Percentiles rank a stretch among this genome's conserved stretches.
phyloP scores from a whole-genome alignment of 768 basidiomycete species.

The Porphyrellus cyaneotinctus region DNA sequence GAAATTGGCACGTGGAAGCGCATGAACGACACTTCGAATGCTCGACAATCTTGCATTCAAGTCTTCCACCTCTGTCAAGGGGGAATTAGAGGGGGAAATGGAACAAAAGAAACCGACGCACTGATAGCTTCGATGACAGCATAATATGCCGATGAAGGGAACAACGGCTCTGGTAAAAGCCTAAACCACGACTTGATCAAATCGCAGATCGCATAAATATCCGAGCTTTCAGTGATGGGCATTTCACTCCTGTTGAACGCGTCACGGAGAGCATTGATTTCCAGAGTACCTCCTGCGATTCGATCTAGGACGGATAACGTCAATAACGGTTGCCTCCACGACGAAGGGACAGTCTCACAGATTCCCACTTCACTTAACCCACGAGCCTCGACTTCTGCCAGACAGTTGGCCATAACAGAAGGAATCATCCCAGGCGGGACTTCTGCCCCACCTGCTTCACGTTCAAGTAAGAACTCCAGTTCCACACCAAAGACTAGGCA shows the following conservation, averaged over 20 bases:
- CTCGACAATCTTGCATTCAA: slow-evolving; percentile 60
- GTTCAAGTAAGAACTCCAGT: slow-evolving; percentile 59
- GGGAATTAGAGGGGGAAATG: slow-evolving; percentile 4
- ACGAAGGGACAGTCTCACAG: slow-evolving; percentile 46
- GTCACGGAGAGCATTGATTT: slow-evolving; percentile 66
- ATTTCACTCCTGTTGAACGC: slow-evolving; percentile 71
- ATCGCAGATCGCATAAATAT: slow-evolving; percentile 82
- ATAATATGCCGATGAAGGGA: slow-evolving; percentile 65
- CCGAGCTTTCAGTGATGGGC: slow-evolving; percentile 55
- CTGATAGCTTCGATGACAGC: slow-evolving; percentile 69
- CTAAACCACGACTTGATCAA: slow-evolving; percentile 86
- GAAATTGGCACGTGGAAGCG: slow-evolving; percentile 69
- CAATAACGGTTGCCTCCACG: not conserved
- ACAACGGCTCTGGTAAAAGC: slow-evolving; percentile 72
- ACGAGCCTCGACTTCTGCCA: slow-evolving; percentile 67
- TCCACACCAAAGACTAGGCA: slow-evolving; percentile 70
- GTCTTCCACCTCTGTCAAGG: slow-evolving; percentile 59
- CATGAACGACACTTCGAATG: slow-evolving; percentile 65
- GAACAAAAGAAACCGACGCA: slow-evolving; percentile 32
- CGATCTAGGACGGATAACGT: slow-evolving; percentile 50
- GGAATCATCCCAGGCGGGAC: slow-evolving; percentile 60
- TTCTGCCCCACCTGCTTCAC: slow-evolving; percentile 53
- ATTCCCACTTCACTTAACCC: slow-evolving; percentile 81
- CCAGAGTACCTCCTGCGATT: slow-evolving; percentile 70
- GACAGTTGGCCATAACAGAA: slow-evolving; percentile 57